Base-by-base conservation (phyloP, 768 basidiomycete species). In the Leccinum longicurvipes region DNA sequence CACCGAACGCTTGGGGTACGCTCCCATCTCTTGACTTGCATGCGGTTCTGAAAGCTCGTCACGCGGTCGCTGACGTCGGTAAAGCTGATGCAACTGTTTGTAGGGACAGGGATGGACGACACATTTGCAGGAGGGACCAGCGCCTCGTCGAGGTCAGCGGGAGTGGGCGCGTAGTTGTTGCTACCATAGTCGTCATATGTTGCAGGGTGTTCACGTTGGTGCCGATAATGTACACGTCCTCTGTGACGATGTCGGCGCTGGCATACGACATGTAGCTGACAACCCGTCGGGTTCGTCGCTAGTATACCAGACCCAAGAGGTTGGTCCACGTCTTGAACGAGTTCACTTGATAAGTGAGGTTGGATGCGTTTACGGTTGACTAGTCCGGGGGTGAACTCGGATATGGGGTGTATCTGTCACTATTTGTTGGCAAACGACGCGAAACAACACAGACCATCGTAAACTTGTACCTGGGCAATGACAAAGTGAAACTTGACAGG, bases 241-340 rank as follows among this genome's bases (percentile, higher is more conserved):
- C 82, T 78, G 89, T 73, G 54, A 89, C 61, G 46, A 91, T 81
- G 57, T 91, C 86, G 10, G 86, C 74, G 1, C 89, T 89, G 11
- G 75, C 72, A 1, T n/a, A n/a, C n/a, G n/a, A n/a, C n/a, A n/a
- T n/a, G n/a, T n/a, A n/a, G n/a, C 85, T 9, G 78, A 78, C 3
- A 79, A 83, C n/a, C 87, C 86, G 60, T 88, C 86, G 2, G 83
- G 86, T 67, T 89, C 87, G 62, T 89, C 86, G 1, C 76, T 83
- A 1, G 84, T 87, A 65, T 88, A 87, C 83, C 84, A 87, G 3
- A 84, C n/a, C 67, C 25, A 90, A 72, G 25, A 91, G 78, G 59
- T 88, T 90, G 0, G 82, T 72, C 39, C 86, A 79, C 31, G 77
- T 78, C 66, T 87, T 88, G 72, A 89, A 78, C 36, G 69, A 72